Base-by-base conservation (phyloP, 1,284 basidiomycete genomes). In the Anthracocystis walkeri region DNA sequence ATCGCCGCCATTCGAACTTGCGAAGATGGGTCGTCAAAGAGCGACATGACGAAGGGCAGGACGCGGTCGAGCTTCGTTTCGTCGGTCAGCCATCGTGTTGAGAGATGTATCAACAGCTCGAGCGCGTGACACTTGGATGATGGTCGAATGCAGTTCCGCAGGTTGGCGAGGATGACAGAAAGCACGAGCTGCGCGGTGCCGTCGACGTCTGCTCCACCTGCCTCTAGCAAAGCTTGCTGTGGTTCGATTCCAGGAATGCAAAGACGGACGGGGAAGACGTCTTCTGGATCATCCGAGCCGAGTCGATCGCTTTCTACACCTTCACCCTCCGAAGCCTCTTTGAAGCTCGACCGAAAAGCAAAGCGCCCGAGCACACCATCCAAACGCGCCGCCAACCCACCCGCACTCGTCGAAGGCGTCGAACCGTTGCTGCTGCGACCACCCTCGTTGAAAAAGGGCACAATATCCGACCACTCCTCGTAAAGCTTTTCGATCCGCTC, bases 61-160 rank as follows among this genome's bases (percentile, higher is more conserved):
- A 98, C 90, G 4, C 95, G 90, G 84, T 99, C 97, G 50, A 99
- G 87, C 83, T 96, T 96, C 16, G 94, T 94, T 85, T 98, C 96
- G 82, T 99, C 97, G 0, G 92, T 93, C 35, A 99, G 88, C 82
- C 93, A 92, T 10, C 75, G 61, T 2, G 90, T 89, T 4, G 90
- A 90, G 6, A 98, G 88, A 1, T 93, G 93, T 20, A 97, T 88
- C 62, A 97, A 91, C 11, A 97, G 88, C 78, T 97, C 94, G 52
- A 99, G 86, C 0, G 92, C 93, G 41, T 90, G 91, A 29, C 94
- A 87, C 84, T 95, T 93, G 7, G 94, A 94, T 35, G 92, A 93
- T 0, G 97, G 93, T 3, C 94, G 88, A 14, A 89, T 87, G 81
- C 93, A 96, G 80, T 95, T 96, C 42, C 97, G 90, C 33, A 98